These are phyloP conservation scores for Emericellopsis atlantica DNA, from an alignment of 2,329 filamentous ascomycete genomes.

Conservation along the genomic window DNA sequence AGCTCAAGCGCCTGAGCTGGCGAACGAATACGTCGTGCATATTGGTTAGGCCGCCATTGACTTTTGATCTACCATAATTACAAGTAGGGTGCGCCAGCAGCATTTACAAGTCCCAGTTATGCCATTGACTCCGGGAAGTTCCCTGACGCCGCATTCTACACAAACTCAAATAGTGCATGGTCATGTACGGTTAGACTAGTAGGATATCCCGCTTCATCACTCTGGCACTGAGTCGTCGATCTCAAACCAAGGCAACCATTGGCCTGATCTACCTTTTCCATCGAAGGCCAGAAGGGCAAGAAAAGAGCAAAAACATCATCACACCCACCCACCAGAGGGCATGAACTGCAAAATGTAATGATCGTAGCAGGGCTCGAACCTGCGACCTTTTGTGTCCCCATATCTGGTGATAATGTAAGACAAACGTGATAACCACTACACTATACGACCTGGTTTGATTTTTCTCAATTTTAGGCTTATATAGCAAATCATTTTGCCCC, in stretches of 20 bases:
- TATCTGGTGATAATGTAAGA: no score
- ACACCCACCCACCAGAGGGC: no score
- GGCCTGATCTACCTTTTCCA: no score
- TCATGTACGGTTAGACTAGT: no score
- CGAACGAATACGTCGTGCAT: not conserved
- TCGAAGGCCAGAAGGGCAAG: no score
- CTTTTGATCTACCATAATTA: not conserved
- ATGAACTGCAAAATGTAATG: slow-evolving; percentile 7
- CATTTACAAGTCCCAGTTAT: not conserved
- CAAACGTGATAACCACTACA: no score
- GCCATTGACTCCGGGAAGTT: not conserved
- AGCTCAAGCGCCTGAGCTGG: not conserved
- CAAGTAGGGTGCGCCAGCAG: not conserved
- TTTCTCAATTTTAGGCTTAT: no score
- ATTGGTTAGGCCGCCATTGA: not conserved
- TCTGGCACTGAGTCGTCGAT: no score
- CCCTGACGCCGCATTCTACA: not conserved
- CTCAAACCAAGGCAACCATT: no score
- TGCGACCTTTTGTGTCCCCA: slow-evolving; percentile 23
- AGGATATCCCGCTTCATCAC: no score
- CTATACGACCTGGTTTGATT: no score
- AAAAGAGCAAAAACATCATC: not conserved
- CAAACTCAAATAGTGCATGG: not conserved
- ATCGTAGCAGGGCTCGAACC: slow-evolving; percentile 31
- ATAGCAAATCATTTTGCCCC: no score